These are phyloP conservation scores for Brassica nigra DNA, from an alignment of 345 rosid species.

Conservation along the genomic window DNA sequence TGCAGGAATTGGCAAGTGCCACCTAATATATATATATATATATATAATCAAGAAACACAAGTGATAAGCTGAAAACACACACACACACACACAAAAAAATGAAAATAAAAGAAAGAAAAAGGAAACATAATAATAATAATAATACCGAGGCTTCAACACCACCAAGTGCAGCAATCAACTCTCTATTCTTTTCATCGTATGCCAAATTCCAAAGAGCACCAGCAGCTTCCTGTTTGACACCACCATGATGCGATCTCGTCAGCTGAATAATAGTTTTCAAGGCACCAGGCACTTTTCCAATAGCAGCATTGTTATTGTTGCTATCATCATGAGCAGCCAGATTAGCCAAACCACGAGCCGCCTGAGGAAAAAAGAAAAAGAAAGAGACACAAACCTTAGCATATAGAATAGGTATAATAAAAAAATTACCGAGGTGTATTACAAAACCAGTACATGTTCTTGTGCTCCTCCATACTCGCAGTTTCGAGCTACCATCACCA, in stretches of 20 bases:
- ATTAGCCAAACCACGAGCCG: slow-evolving; percentile 93
- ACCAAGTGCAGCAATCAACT: slow-evolving; percentile 75
- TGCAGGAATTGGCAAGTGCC: slow-evolving; percentile 75
- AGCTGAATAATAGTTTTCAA: slow-evolving; percentile 84
- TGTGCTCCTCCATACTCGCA: slow-evolving; percentile 75
- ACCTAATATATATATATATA: slow-evolving; percentile 46
- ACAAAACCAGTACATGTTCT: slow-evolving; percentile 53
- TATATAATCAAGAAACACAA: slow-evolving; percentile 32
- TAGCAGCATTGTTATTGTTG: slow-evolving; percentile 76
- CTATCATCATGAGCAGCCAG: slow-evolving; percentile 95
- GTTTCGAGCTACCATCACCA: slow-evolving; percentile 72
- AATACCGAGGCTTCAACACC: slow-evolving; percentile 84
- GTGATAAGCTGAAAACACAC: slow-evolving; percentile 1
- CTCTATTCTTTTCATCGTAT: slow-evolving; percentile 71
- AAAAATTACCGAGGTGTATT: too few species aligned
- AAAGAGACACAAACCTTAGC: not conserved
- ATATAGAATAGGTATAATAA: slow-evolving; percentile 8
- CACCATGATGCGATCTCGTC: slow-evolving; percentile 75
- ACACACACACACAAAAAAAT: not conserved
- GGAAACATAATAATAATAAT: not conserved
- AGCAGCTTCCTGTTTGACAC: slow-evolving; percentile 91
- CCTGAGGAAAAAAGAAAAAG: slow-evolving; percentile 41
- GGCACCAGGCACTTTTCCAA: slow-evolving; percentile 88
- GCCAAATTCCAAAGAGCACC: slow-evolving; percentile 87
- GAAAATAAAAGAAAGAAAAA: not conserved